Evolutionary conservation across 2,329 filamentous ascomycete genomes (phyloP).

Genomic region (Neopestalotiopsis sp.): DNA sequence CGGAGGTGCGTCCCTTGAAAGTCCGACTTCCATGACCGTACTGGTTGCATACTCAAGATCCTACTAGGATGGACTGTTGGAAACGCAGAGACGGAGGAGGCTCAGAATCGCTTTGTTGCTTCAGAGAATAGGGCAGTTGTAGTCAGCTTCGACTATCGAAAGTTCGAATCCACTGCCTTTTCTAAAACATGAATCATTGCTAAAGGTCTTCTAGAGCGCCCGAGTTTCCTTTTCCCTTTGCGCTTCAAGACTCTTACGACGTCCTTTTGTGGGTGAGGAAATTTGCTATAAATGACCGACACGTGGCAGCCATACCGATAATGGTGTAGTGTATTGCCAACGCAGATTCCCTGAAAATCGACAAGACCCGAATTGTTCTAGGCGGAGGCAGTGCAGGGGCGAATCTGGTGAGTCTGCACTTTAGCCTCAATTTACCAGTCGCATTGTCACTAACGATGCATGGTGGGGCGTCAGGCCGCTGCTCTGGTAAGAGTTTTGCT

Average conservation of each 20-base stretch:
- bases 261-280: neutral
- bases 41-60: neutral
- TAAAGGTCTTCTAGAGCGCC: neutral
- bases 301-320: neutral
- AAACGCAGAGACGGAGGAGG: constrained; percentile 1
- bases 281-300: neutral
- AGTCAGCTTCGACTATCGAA: constrained; percentile 7
- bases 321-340: neutral
- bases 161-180: neutral
- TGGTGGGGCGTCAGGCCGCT: neutral
- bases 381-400: constrained; percentile 6
- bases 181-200: neutral
- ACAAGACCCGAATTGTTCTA: constrained; percentile 1
- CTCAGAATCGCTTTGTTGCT: constrained; percentile 7
- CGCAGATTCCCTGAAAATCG: neutral
- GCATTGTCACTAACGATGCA: neutral
- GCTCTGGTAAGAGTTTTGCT: neutral
- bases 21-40: neutral
- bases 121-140: neutral
- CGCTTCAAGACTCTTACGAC: constrained; percentile 5
- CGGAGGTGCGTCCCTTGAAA: neutral
- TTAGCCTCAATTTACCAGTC: neutral
- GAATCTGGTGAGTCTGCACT: neutral
- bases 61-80: constrained; percentile 2
- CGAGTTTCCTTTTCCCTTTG: constrained; percentile 1